Conservation (phyloP, 768 basidiomycete species). For the Epithele typhae region DNA sequence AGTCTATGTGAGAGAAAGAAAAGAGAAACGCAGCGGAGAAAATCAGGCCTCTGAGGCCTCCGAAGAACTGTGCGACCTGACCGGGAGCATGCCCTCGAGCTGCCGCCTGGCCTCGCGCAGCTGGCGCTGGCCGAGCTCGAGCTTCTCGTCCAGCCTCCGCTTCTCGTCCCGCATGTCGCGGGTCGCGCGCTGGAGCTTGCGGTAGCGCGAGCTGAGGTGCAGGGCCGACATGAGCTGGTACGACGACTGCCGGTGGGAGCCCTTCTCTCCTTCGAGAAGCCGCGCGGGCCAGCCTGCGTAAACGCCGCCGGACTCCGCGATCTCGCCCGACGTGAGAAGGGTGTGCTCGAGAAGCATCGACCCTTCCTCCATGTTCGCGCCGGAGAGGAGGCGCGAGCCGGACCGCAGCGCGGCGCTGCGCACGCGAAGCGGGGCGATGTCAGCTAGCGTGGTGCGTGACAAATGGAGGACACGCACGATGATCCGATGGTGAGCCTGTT, state of each 20-base stretch:
- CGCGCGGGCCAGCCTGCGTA: slow-evolving; percentile 47
- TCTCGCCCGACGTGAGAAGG: slow-evolving; percentile 43
- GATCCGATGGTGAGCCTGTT: slow-evolving; percentile 39
- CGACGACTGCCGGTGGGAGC: slow-evolving; percentile 6
- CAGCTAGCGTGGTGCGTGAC: neutral
- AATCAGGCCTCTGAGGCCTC: too few species aligned
- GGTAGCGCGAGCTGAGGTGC: slow-evolving; percentile 7
- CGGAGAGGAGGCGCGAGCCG: slow-evolving; percentile 44
- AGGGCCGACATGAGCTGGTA: slow-evolving; percentile 5
- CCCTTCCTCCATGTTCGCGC: slow-evolving; percentile 47
- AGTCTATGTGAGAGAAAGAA: too few species aligned
- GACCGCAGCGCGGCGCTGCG: slow-evolving; percentile 43
- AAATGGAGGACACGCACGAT: slow-evolving; percentile 21
- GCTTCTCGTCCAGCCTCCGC: slow-evolving; percentile 6
- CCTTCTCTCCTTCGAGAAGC: slow-evolving; percentile 17
- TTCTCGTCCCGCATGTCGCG: slow-evolving; percentile 9
- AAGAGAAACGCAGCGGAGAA: too few species aligned
- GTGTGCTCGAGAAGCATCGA: slow-evolving; percentile 48
- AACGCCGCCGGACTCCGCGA: slow-evolving; percentile 37
- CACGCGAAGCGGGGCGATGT: neutral
- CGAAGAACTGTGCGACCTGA: too few species aligned
- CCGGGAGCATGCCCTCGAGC: slow-evolving; percentile 6
- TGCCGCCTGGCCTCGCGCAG: slow-evolving; percentile 8
- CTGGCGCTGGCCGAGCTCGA: slow-evolving; percentile 8
- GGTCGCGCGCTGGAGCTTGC: slow-evolving; percentile 10